These are phyloP conservation scores for Crithidia brevicula DNA, from an alignment of 208 protist species.

Conservation along the genomic window DNA sequence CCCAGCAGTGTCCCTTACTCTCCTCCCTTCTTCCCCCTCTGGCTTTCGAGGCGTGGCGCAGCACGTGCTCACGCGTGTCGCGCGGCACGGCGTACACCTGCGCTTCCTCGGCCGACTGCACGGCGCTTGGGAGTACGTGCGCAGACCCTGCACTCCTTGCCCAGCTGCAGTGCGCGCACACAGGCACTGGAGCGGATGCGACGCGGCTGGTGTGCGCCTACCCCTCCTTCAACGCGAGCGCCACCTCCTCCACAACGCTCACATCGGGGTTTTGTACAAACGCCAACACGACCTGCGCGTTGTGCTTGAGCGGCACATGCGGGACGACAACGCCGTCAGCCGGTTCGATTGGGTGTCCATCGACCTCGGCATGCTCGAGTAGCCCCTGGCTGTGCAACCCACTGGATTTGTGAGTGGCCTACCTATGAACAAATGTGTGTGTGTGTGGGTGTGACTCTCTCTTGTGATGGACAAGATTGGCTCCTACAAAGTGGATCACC, in stretches of 20 bases:
- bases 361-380: slow-evolving; percentile 7
- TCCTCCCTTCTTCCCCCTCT: slow-evolving; percentile 27
- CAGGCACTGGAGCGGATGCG: background rate
- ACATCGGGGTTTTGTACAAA: slow-evolving; percentile 41
- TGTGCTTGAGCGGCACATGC: slow-evolving; percentile 31
- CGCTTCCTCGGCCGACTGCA: slow-evolving; percentile 44
- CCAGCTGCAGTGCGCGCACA: slow-evolving; percentile 33
- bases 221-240: background rate
- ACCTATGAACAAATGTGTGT: background rate
- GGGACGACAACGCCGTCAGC: background rate
- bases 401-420: background rate
- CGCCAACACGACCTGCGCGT: slow-evolving; percentile 31
- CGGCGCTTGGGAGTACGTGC: slow-evolving; percentile 27
- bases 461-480: no score
- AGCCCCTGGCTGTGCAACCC: slow-evolving; percentile 19
- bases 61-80: slow-evolving; percentile 12
- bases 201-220: slow-evolving; percentile 23
- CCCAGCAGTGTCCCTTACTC: slow-evolving; percentile 34
- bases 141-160: slow-evolving; percentile 26
- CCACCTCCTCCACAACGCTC: no score
- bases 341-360: slow-evolving; percentile 17
- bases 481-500: no score
- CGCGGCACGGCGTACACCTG: slow-evolving; percentile 33
- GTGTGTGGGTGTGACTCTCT: no score
- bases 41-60: slow-evolving; percentile 40